Percentiles rank a stretch among this genome's conserved stretches.
These are phyloP conservation scores for Scutellaria galericulata DNA, from an alignment of 257 asterid genomes.

Conservation along the genomic window DNA sequence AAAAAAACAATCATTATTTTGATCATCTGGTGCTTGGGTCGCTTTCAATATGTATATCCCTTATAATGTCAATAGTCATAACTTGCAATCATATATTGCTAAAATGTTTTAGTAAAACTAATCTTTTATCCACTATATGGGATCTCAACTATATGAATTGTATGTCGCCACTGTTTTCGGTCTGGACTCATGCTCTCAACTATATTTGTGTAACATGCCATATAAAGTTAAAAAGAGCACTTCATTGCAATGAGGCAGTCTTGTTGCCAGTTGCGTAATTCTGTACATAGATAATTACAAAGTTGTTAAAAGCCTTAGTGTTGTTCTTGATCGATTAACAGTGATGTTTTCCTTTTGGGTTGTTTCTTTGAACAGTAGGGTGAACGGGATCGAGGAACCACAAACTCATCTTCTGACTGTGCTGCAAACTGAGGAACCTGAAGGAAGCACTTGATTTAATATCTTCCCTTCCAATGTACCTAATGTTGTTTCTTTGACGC, in stretches of 20 bases:
- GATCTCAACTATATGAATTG: no score
- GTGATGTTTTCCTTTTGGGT: not conserved
- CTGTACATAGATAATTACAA: no score
- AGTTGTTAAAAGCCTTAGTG: not conserved
- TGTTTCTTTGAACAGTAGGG: constrained; percentile 43
- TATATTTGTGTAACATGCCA: no score
- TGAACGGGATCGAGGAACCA: constrained; percentile 47
- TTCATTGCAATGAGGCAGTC: not conserved
- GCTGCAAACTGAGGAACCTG: constrained; percentile 39
- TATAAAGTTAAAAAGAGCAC: not conserved
- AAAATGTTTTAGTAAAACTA: not conserved
- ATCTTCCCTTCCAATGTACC: constrained; percentile 30
- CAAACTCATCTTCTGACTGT: constrained; percentile 51
- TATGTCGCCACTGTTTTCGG: no score
- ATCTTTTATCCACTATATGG: no score
- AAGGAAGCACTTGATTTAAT: constrained; percentile 50
- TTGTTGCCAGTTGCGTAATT: not conserved
- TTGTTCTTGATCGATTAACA: constrained; percentile 20
- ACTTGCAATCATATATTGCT: constrained; percentile 5
- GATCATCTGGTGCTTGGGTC: not conserved
- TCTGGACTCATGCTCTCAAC: no score
- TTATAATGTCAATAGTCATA: not conserved
- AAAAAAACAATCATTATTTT: not conserved
- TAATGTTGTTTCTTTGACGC: constrained; percentile 27
- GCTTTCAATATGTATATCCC: not conserved